Evolutionary conservation across 495 filamentous ascomycete genomes (phyloP).

Genomic region (Penicillium psychrofluorescens): DNA sequence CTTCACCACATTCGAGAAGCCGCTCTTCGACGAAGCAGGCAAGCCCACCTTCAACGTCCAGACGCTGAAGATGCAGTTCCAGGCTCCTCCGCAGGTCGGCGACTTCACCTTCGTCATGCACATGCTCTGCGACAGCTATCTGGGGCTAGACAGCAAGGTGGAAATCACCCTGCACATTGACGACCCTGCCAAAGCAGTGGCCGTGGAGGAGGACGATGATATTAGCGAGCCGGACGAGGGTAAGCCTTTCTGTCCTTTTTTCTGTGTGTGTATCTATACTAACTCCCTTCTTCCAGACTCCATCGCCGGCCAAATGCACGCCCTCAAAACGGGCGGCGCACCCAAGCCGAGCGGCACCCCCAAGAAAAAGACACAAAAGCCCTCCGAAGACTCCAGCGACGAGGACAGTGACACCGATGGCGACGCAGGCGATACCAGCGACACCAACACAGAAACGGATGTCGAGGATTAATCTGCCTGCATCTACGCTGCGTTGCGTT

Average conservation of each 20-base stretch:
- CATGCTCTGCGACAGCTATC: constrained; percentile 84
- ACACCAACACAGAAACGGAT: constrained; percentile 75
- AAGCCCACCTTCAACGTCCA: constrained; percentile 87
- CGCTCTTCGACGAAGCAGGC: constrained; percentile 62
- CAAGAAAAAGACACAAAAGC: constrained; percentile 50
- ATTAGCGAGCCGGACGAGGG: constrained; percentile 98
- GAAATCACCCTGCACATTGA: constrained; percentile 87
- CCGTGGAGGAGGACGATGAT: constrained; percentile 73
- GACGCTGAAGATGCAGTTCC: constrained; percentile 95
- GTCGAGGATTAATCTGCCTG: constrained; percentile 40
- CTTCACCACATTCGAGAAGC: constrained; percentile 84
- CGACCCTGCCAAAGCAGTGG: constrained; percentile 75
- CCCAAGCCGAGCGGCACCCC: too few species aligned
- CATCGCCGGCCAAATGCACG: constrained; percentile 89
- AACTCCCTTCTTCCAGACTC: constrained; percentile 58
- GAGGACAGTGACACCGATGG: constrained; percentile 72
- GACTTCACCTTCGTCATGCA: constrained; percentile 91
- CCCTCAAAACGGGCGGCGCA: constrained; percentile 62
- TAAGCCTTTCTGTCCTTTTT: constrained; percentile 35
- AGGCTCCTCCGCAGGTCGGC: constrained; percentile 85
- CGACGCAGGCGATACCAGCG: constrained; percentile 68
- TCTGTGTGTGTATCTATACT: constrained; percentile 6
- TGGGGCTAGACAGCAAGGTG: constrained; percentile 84
- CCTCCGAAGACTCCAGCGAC: constrained; percentile 58
- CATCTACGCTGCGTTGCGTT: not conserved